Evolutionary conservation across 495 filamentous ascomycete genomes (phyloP), one percentile per base, ranked within the genome.

Genomic region (Astrothelium macrocarpum): DNA sequence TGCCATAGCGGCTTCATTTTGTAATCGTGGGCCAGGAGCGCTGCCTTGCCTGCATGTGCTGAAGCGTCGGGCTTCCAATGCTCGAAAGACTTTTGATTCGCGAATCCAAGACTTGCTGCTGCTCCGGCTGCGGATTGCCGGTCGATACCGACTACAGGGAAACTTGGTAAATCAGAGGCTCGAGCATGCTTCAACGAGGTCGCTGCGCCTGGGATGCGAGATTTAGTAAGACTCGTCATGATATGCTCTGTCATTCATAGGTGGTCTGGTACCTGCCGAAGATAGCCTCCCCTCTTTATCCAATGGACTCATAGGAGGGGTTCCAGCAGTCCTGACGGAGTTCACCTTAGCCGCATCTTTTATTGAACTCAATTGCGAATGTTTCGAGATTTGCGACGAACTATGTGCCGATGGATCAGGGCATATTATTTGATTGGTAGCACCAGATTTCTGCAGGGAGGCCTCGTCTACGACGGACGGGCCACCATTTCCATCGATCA

Each of bases 101-200:
- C 79, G 79, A 90, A 87, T 29, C 89, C 89, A 20, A 94, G 77
- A 49, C 78, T 82, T 16, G 87, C 87, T 53, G 90, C 90, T 39
- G 87, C 84, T 60, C 84, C 83, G 25, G 89, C 90, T 49, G 89
- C 89, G 32, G 85, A 79, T 63, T 76, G 83, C 61, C 81, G 79
- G 59, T 84, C 76, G 67, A 91, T 79, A 29, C 89, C 89, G 45
- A 80, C 71, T 25, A 81, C 80, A 14, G 88, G 85, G 65, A 78
- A 90, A 67, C 82, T 82, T 29, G 88, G 86, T 12, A 91, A 79
- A 64, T 88, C 85, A 60, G 82, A 78, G 23, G 84, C 80, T 66
- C 81, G 81, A 64, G 87, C 85, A 74, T 90, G 85, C 74, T 84
- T 87, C 68, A 87, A 78, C 42, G 81, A 82, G 32, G 84, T 80